A percentile compares a stretch with the other conserved stretches of the same genome.
These are phyloP conservation scores for Daldinia bambusicola DNA, from an alignment of 495 filamentous ascomycete genomes.

Conservation along the genomic window DNA sequence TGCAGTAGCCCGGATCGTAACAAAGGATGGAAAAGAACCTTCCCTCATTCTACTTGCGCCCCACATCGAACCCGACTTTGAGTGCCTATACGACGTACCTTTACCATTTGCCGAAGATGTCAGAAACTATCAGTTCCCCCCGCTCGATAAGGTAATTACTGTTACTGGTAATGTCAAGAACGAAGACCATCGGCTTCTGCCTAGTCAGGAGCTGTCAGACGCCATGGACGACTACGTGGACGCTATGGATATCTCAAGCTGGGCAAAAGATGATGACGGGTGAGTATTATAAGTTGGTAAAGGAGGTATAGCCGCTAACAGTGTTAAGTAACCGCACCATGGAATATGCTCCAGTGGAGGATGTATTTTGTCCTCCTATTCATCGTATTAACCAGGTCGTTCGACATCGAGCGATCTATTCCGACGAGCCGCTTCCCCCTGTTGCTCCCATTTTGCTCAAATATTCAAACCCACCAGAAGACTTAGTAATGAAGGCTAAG, in stretches of 20 bases:
- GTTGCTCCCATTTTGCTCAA: conserved; percentile 74
- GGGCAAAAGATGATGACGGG: conserved; percentile 73
- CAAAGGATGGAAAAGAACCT: conserved; percentile 81
- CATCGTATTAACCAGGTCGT: conserved; percentile 90
- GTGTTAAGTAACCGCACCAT: conserved; percentile 63
- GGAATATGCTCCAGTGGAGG: conserved; percentile 82
- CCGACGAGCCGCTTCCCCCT: conserved; percentile 72
- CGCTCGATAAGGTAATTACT: conserved; percentile 87
- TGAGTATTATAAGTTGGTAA: conserved; percentile 48
- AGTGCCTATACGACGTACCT: conserved; percentile 89
- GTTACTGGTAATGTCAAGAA: conserved; percentile 85
- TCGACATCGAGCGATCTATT: conserved; percentile 80
- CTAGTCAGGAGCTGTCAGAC: conserved; percentile 73
- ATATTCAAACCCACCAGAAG: conserved; percentile 77
- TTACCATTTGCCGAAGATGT: conserved; percentile 96
- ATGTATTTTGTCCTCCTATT: conserved; percentile 89
- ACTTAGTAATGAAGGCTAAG: conserved; percentile 66
- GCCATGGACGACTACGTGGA: conserved; percentile 94
- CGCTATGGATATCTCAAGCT: conserved; percentile 84
- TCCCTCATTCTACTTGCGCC: conserved; percentile 83
- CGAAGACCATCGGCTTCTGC: conserved; percentile 84
- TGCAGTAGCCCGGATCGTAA: conserved; percentile 85
- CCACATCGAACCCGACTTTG: conserved; percentile 83
- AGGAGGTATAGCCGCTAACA: conserved; percentile 45
- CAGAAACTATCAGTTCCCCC: conserved; percentile 87